Evolutionary conservation across 441 rosid species (phyloP).

Genomic region (Erysimum cheiri): DNA sequence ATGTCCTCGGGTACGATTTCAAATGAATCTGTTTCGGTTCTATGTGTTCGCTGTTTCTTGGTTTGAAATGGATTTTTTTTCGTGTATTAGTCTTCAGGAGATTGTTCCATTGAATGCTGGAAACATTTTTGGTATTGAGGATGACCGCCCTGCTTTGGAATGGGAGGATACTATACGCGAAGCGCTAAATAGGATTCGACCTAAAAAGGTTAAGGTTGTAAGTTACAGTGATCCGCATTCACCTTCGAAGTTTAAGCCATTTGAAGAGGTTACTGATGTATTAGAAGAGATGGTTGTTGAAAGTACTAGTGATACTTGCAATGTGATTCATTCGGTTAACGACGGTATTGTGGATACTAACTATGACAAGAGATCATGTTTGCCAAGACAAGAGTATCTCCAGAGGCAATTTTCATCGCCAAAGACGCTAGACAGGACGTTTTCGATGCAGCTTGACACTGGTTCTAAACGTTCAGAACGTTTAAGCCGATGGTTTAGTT

Average conservation of each 20-base stretch:
- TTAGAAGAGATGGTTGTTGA: conserved; percentile 57
- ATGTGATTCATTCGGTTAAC: conserved; percentile 61
- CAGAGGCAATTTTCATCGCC: conserved; percentile 65
- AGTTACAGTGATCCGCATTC: conserved; percentile 87
- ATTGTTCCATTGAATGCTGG: conserved; percentile 92
- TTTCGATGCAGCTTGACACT: conserved; percentile 56
- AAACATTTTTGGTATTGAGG: conserved; percentile 83
- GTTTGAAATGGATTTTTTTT: too few species aligned
- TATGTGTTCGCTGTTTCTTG: neutral
- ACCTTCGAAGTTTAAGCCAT: conserved; percentile 78
- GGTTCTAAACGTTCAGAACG: conserved; percentile 51
- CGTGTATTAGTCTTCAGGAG: conserved; percentile 69
- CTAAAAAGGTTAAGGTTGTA: conserved; percentile 55
- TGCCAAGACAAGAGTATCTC: conserved; percentile 51
- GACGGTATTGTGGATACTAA: conserved; percentile 46
- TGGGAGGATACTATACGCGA: conserved; percentile 87
- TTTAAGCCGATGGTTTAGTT: conserved; percentile 53
- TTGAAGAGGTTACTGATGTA: conserved; percentile 59
- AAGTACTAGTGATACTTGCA: conserved; percentile 46
- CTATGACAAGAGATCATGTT: conserved; percentile 41
- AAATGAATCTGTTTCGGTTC: neutral
- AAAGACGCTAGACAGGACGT: conserved; percentile 61
- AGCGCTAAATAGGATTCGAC: conserved; percentile 59
- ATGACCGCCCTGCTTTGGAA: conserved; percentile 65
- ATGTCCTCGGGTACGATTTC: conserved; percentile 71